A percentile compares a stretch with the other conserved stretches of the same genome.
Conservation (phyloP, 768 basidiomycete genomes). For the Tricholoma hemisulphureum region DNA sequence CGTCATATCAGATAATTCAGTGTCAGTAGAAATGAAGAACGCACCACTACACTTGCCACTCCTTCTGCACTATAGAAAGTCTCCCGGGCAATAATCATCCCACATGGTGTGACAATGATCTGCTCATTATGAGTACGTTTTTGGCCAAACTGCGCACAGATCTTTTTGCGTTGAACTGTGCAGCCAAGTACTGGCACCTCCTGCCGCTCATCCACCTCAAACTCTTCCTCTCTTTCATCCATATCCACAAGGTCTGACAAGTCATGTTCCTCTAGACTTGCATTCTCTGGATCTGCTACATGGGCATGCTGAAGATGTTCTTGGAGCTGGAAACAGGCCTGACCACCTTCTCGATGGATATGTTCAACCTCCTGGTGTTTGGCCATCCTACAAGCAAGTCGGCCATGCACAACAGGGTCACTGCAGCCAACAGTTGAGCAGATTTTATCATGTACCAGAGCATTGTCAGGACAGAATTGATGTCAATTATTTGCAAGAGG, state of each 20-base stretch:
- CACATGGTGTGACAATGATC: conserved; percentile 32
- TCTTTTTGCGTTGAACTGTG: conserved; percentile 14
- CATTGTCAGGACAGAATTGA: conserved; percentile 25
- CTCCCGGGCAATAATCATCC: conserved; percentile 28
- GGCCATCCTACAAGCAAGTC: conserved; percentile 18
- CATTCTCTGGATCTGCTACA: neutral
- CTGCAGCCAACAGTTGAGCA: conserved; percentile 25
- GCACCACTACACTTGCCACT: neutral
- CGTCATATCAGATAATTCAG: too few relatives aligned
- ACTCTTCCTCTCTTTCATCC: neutral
- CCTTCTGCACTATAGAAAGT: conserved; percentile 33
- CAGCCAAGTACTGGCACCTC: neutral
- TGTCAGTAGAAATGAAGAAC: neutral
- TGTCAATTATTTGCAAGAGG: conserved; percentile 14
- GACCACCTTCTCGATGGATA: conserved; percentile 15
- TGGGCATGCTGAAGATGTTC: neutral
- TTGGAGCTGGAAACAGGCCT: conserved; percentile 26
- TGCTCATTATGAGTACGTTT: conserved; percentile 34
- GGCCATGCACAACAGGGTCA: conserved; percentile 2
- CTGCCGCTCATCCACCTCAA: neutral
- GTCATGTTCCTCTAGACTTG: too few relatives aligned
- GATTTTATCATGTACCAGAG: neutral
- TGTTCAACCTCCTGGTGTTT: conserved; percentile 24
- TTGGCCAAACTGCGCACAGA: conserved; percentile 28
- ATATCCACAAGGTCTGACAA: neutral